A percentile compares a stretch with the other conserved stretches of the same genome.
Evolutionary conservation across 2,329 filamentous ascomycete genomes (phyloP).

Genomic region (Ophiocordyceps sinensis): DNA sequence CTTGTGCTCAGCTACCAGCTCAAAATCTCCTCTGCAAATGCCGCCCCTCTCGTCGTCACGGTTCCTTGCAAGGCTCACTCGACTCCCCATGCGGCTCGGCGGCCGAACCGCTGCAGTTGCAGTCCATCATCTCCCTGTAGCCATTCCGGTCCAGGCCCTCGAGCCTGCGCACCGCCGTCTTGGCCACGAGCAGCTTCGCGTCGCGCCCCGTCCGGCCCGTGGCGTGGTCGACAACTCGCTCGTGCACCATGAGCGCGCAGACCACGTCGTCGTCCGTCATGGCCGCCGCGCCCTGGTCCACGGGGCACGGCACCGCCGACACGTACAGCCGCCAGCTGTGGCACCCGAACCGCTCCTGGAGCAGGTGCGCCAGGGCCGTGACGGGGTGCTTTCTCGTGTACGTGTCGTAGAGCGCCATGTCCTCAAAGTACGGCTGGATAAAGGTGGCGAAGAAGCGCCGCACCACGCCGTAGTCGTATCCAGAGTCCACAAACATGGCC

Average conservation of each 20-base stretch:
- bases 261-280: constrained; percentile 39
- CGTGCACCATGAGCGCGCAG: constrained; percentile 65
- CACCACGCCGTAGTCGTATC: constrained; percentile 62
- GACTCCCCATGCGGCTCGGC: neutral
- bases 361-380: constrained; percentile 51
- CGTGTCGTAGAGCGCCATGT: constrained; percentile 77
- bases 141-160: constrained; percentile 31
- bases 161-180: constrained; percentile 37
- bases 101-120: constrained; percentile 38
- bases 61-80: neutral
- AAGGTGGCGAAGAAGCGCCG: constrained; percentile 63
- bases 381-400: constrained; percentile 80
- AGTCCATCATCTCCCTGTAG: constrained; percentile 47
- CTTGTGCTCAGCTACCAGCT: no score
- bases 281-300: constrained; percentile 25
- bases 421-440: constrained; percentile 63
- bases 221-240: constrained; percentile 46
- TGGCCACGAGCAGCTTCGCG: constrained; percentile 55
- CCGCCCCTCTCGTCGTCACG: no score
- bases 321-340: constrained; percentile 38
- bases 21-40: no score
- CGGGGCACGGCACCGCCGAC: constrained; percentile 23
- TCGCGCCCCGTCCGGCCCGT: constrained; percentile 52
- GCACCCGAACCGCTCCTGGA: constrained; percentile 55
- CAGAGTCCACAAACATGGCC: constrained; percentile 80